Evolutionary conservation across 176 grass and related monocot species (phyloP), one percentile per base, ranked within the genome.

Genomic region (Bolboschoenus planiculmis): DNA sequence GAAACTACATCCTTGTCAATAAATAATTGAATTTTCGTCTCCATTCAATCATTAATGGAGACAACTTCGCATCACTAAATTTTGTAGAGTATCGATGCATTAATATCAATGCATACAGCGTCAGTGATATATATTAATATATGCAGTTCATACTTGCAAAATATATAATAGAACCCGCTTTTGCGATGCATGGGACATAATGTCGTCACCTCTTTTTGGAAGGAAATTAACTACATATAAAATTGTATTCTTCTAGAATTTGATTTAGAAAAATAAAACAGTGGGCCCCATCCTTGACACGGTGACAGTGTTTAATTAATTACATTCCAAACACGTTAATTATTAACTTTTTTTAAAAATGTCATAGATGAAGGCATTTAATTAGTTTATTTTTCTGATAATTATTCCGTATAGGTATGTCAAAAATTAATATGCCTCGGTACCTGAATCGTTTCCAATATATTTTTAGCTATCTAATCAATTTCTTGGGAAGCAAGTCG

Each of bases 1-100:
- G 60, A 62, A 82, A 63, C 29, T 65, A 46, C 79, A 43, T 81
- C 79, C 39, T 47, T 81, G 54, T 43, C 78, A 81, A 81, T 37
- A 33, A 10, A 44, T 53, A 77, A 10, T 77, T 77, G 5, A 77
- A 53, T n/a, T 77, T 70, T 77, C 14, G 33, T 82, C 80, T 82
- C 80, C 80, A 63, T 82, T 82, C 4, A 43, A 10, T 60, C 5
- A 20, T 65, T 82, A 82, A 48, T 82, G 80, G 58, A 82, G 58
- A 82, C 24, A 31, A 3, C 36, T 9, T 27, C 11, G n/a, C 15
- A 33, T 34, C 46, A 46, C 53, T 51, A 77, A 48, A n/a, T 60
- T 9, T 60, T 1, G 23, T 58, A 26, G 23, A 10, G 31, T 37
- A 66, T 36, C 31, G 3, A 39, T 61, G 47, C 47, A 11, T 10